Evolutionary conservation across 2,329 filamentous ascomycete genomes (phyloP), one percentile per base, ranked within the genome.

Genomic region (Stachybotrys chlorohalonatus): DNA sequence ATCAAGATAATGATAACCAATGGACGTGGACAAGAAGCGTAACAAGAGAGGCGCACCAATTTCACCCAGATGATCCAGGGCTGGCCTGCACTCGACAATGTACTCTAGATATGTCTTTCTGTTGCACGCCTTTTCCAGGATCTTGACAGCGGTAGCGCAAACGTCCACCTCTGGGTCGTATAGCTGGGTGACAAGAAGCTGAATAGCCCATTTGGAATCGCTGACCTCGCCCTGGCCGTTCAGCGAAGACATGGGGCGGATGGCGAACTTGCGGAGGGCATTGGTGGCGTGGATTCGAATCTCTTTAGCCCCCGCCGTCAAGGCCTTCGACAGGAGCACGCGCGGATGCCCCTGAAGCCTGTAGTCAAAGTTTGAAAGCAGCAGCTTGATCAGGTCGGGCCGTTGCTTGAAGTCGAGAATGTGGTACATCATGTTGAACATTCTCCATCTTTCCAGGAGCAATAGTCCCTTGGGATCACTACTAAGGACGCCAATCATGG

Each of bases 361-460:
- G 67, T 96, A 99, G 71, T 99, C 93, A 71, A 99, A 92, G 64
- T 92, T 94, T 51, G 88, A 86, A 8, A 99, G 79, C 36, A 99
- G 80, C 9, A 93, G 80, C 66, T 92, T 90, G 67, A 97, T 90
- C 56, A 99, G 77, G 68, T 99, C 94, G 49, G 93, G 90, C 2
- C 94, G 87, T 69, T 94, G 88, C 63, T 89, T 90, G 49, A 96
- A 78, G 65, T 97, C 93, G 55, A 96, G 82, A 57, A 99, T 96
- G 70, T 97, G 94, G 68, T 99, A 99, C 79, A 97, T 95, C 90
- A 99, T 99, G 70, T 97, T 97, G 73, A 96, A 92, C 80, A 99
- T 95, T 63, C 91, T 90, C 93, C 94, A 97, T 63, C 90, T 80
- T 68, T 97, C 93, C 66, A 99, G 82, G 73, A 99, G 93, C 57